Evolutionary conservation across 140 eudicot genomes (phyloP), one percentile per base, ranked within the genome.

Genomic region (Bidens hawaiensis): DNA sequence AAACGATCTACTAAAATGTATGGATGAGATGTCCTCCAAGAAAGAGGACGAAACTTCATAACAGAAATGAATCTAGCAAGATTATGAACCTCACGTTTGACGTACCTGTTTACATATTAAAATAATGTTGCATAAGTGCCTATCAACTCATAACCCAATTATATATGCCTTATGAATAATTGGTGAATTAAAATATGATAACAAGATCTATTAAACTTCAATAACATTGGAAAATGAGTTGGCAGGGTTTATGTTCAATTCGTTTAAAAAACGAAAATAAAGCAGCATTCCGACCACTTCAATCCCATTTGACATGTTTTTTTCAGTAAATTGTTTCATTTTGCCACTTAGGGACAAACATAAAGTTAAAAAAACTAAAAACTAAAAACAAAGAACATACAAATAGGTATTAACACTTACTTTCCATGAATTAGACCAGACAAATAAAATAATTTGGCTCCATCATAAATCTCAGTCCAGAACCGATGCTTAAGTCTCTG

Each of bases 11-110:
- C 99, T 56, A 93, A 47, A 48, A 93, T 56, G 65, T 88, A 93
- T 21, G 99, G 99, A 81, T 93, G 99, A 72, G 81, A 64, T 38
- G 82, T 56, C 70, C 96, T 81, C 99, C 99, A 93, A 17, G 96
- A 82, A 26, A 93, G 77, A 31, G 96, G 94, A 51, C 76, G 95
- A 61, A 88, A 88, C 76, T 88, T 93, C 96, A 85, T 88, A 62
- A 93, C 99, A 50, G 99, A 93, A 34, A 93, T 82, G 64, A 93
- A 93, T 59, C 94, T 83, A 53, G 99, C 96, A 47, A 93, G 95
- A 79, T 93, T 93, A 67, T 82, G 99, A 6, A 93, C 40, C 67
- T 93, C 99, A 15, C 99, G 93, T 55, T 88, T 88, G 65, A 82
- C 65, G 43, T 93, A 93, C 96, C 99, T 93, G 89, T 34, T 42